Evolutionary conservation across 2,329 filamentous ascomycete species (phyloP), one percentile per base, ranked within the genome.

Genomic region (Talaromyces sp.): DNA sequence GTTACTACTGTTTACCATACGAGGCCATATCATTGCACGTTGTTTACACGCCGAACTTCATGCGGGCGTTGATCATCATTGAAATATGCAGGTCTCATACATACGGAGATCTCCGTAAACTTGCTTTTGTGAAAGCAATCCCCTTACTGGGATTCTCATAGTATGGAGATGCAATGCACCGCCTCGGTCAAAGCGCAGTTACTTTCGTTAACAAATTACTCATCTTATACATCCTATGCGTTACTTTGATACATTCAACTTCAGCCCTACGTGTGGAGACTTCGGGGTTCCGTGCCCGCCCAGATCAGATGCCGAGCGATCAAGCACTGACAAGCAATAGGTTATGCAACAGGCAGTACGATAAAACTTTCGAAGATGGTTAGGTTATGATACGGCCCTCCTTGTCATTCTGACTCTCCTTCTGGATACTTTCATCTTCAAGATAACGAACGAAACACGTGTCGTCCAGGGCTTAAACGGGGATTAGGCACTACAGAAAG

Each of bases 191-290:
- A 19, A 7, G n/a, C n/a, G 25, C 7, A 28, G 7, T 4, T 28
- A 7, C 25, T 4, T 28, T 28, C 11, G n/a, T 48, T 28, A 4
- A 15, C 19, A 4, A 3, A 33, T 15, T 48, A 48, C 45, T 35
- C 25, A 46, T 21, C 45, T 48, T 13, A 48, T 33, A 11, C n/a
- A 31, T 19, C 6, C n/a, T 6, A 19, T 33, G n/a, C n/a, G n/a
- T n/a, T n/a, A n/a, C n/a, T n/a, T n/a, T n/a, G n/a, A 28, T 28
- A 28, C 25, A 28, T 3, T 7, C 3, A 28, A 4, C n/a, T 25
- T 48, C 45, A 48, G 45, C 45, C 45, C 45, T 48, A 48, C 45
- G 33, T 33, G 45, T 48, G 45, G 45, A 48, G 45, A 48, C 45
- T 46, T 31, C 43, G 28, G 31, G n/a, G 45, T n/a, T 17, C 10